Base-by-base conservation (phyloP, 2,329 filamentous ascomycete species). In the Colletotrichum phormii region DNA sequence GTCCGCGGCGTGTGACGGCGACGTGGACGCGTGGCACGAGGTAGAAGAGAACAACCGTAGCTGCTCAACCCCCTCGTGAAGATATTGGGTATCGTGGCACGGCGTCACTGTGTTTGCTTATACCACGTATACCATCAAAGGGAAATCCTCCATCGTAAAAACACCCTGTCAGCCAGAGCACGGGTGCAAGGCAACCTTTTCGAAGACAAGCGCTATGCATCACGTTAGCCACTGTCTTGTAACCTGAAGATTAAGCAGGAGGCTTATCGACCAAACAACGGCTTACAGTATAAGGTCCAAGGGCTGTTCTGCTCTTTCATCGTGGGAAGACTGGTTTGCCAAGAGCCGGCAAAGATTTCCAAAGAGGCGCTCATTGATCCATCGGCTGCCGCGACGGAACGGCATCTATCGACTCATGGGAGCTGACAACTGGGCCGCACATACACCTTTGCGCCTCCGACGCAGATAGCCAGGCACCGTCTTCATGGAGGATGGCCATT, bases 391-490 rank as follows among this genome's bases (percentile, higher is more conserved):
- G 62, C 46, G 46, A 31, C 46, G 35, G 42, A 67, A 35, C 24
- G 33, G 33, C 18, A 55, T n/a, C 51, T 31, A 57, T 51, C 66
- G 59, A 57, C 24, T 46, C 18, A 33, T 55, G 42, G 29, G 55
- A 35, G 58, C 59, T 69, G 65, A n/a, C 53, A 60, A 65, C 54
- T 42, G 58, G 59, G 15, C 65, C 58, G 42, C n/a, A 31, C 24
- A 68, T 13, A 33, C 24, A 63, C 13, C 24, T 24, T 22, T 46
- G n/a, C 54, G 33, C 59, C 70, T 59, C 42, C 31, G 59, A 54
- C 57, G 18, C 49, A 35, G 64, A 60, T 59, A 72, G 37, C 53
- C 58, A 69, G 69, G 59, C 58, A 64, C 65, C 59, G 59, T 68
- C 69, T 46, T 46, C 18, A 5, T 49, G 37, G 37, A 51, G 35